Evolutionary conservation across 2,329 filamentous ascomycete species (phyloP).

Genomic region (Apiospora pterosperma): DNA sequence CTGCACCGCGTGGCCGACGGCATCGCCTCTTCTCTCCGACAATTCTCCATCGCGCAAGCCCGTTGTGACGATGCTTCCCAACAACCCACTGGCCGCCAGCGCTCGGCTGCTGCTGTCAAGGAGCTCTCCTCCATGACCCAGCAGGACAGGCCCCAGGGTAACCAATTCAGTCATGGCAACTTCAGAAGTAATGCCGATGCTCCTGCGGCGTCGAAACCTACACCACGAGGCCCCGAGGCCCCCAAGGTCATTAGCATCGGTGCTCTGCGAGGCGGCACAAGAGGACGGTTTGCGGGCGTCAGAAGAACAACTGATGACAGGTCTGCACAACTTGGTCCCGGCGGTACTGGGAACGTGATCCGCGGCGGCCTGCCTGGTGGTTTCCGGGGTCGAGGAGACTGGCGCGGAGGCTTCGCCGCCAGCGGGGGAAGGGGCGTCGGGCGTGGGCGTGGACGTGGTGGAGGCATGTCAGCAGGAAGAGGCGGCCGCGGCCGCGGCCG

Average conservation of each 20-base stretch:
- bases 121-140: conserved; percentile 20
- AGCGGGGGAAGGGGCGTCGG: conserved; percentile 8
- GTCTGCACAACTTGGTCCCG: background rate
- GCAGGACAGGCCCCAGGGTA: background rate
- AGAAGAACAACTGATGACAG: background rate
- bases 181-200: background rate
- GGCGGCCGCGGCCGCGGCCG: background rate
- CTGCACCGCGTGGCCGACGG: conserved; percentile 24
- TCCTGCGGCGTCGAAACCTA: background rate
- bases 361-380: conserved; percentile 12
- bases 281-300: conserved; percentile 10
- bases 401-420: conserved; percentile 4
- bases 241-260: conserved; percentile 37
- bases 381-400: conserved; percentile 14
- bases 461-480: background rate
- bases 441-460: conserved; percentile 1
- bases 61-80: conserved; percentile 9
- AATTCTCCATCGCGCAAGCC: conserved; percentile 26
- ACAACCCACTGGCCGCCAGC: conserved; percentile 16
- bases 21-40: conserved; percentile 25
- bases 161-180: background rate
- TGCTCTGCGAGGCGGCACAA: conserved; percentile 29
- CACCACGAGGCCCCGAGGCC: background rate
- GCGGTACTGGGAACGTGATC: conserved; percentile 12
- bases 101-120: conserved; percentile 19